Conservation (phyloP, 768 basidiomycete species). For the Lepiota subincarnata region DNA sequence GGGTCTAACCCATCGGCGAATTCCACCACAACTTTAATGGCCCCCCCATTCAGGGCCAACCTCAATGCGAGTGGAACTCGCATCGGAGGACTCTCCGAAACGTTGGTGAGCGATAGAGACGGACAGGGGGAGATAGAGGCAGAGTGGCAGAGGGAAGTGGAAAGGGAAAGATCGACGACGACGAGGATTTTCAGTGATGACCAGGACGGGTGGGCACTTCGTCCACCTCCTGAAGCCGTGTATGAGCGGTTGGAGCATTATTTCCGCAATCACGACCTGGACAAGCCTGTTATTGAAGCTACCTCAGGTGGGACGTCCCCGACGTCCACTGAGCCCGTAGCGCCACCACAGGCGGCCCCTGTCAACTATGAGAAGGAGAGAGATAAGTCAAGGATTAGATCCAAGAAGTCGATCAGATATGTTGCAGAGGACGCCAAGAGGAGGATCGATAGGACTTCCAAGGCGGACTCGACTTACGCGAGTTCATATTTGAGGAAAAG, state of each 20-base stretch:
- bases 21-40: constrained; percentile 5
- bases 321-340: constrained; percentile 51
- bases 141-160: constrained; percentile 5
- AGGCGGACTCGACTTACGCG: constrained; percentile 46
- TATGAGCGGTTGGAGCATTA: constrained; percentile 90
- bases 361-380: constrained; percentile 18
- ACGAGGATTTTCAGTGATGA: constrained; percentile 54
- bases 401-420: constrained; percentile 89
- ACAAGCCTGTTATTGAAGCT: constrained; percentile 91
- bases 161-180: neutral
- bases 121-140: constrained; percentile 2
- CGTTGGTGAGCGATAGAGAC: neutral
- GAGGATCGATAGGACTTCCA: constrained; percentile 65
- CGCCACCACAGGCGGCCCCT: constrained; percentile 34
- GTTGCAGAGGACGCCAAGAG: constrained; percentile 88
- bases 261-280: constrained; percentile 95
- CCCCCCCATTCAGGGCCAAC: neutral
- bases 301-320: constrained; percentile 78
- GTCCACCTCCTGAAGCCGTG: constrained; percentile 89
- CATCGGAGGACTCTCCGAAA: constrained; percentile 3
- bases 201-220: constrained; percentile 77
- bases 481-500: constrained; percentile 60
- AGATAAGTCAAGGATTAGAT: constrained; percentile 45
- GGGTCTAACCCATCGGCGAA: constrained; percentile 4
- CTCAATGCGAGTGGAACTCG: neutral